Base-by-base conservation (phyloP, 129 eudicot species). In the Centella asiatica region DNA sequence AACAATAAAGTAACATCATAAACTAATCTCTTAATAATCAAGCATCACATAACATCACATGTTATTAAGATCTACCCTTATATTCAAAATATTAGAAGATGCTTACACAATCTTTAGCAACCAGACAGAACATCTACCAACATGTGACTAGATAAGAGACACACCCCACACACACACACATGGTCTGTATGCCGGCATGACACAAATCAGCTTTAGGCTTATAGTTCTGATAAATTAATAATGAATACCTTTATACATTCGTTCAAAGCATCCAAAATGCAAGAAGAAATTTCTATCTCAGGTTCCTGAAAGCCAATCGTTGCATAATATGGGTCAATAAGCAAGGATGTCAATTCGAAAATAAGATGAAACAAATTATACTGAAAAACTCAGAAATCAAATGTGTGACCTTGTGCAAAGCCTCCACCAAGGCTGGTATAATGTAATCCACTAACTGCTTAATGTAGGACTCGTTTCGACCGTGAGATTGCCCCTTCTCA, bases 401-500 rank as follows among this genome's bases (percentile, higher is more conserved):
- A 34, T 28, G n/a, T 45, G 57, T 13, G 33, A 81, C 99, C 96
- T 93, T 93, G 76, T 78, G 96, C 75, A 93, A 75, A 60, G 96
- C 99, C 24, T 93, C 99, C 72, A 87, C 84, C 71, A 93, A 57
- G 67, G 96, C 92, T 71, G 96, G 96, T 62, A 93, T 29, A 60
- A 93, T 80, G 73, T 77, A 93, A 72, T 93, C 99, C 45, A 94
- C 80, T 65, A 93, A 65, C 80, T 84, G 99, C 80, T 93, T 93
- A 48, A 93, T 69, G 46, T 87, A 87, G 3, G 95, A 61, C 84
- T 82, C 99, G 63, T 84, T 72, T 18, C 96, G 92, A 53, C 95
- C 96, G 65, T 84, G 99, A 56, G 99, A 86, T 61, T 81, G 86
- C 57, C 99, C 99, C 69, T 93, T 93, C 79, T 84, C 99, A 52